These are phyloP conservation scores for Fusarium anthophilum DNA, from an alignment of 2,329 filamentous ascomycete genomes.

Conservation along the genomic window DNA sequence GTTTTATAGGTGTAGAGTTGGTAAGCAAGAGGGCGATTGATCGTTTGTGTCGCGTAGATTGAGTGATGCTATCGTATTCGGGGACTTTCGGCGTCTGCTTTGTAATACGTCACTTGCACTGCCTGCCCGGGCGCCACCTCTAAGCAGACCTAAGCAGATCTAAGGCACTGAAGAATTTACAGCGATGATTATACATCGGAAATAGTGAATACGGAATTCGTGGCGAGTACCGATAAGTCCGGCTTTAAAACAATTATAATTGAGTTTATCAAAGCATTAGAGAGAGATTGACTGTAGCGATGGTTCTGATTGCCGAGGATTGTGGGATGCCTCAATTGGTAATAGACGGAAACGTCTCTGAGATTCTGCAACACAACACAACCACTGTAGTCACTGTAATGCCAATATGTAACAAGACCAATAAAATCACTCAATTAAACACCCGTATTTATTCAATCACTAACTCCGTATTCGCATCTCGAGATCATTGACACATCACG, in stretches of 20 bases:
- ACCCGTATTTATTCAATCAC: not conserved
- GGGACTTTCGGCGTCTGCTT: slow-evolving; percentile 49
- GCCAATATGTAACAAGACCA: not conserved
- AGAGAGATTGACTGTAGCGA: not conserved
- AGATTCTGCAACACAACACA: not conserved
- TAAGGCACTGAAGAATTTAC: not conserved
- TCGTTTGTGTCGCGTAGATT: not conserved
- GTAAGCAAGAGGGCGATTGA: not conserved
- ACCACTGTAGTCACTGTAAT: not conserved
- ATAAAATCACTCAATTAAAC: not conserved
- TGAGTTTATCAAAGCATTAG: not conserved
- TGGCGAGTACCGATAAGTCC: slow-evolving; percentile 14
- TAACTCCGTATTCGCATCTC: not conserved
- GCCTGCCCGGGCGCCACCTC: slow-evolving; percentile 20
- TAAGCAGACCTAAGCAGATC: not conserved
- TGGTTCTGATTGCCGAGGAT: rapidly evolving
- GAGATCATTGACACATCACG: rapidly evolving
- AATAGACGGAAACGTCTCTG: not conserved
- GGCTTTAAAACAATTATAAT: not conserved
- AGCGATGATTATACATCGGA: slow-evolving; percentile 2
- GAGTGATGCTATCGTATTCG: slow-evolving; percentile 33
- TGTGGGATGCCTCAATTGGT: not conserved
- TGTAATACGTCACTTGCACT: slow-evolving; percentile 52
- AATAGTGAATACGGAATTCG: not conserved
- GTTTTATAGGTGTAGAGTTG: slow-evolving; percentile 2